Evolutionary conservation across 2,329 filamentous ascomycete species (phyloP).

Genomic region (Rutstroemia sp.): DNA sequence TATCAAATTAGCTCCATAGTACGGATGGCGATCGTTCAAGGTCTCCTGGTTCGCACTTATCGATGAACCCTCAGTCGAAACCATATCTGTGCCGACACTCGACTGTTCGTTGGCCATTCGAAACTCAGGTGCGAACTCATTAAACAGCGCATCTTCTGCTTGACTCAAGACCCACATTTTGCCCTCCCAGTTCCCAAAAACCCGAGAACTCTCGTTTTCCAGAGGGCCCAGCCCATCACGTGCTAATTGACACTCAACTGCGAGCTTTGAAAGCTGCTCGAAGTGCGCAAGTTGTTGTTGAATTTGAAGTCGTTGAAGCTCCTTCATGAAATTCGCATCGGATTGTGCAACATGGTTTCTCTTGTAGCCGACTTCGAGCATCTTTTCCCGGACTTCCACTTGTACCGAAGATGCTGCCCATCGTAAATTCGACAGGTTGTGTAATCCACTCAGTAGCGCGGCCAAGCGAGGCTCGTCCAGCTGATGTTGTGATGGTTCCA

Average conservation of each 20-base stretch:
- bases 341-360: conserved; percentile 14
- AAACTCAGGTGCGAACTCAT: conserved; percentile 16
- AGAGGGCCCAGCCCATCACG: conserved; percentile 20
- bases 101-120: conserved; percentile 9
- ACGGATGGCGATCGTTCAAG: background rate
- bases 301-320: conserved; percentile 17
- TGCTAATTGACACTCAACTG: conserved; percentile 16
- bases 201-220: conserved; percentile 19
- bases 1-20: background rate
- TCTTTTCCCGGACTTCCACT: conserved; percentile 19
- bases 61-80: background rate
- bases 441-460: conserved; percentile 13
- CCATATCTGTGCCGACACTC: background rate
- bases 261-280: conserved; percentile 11
- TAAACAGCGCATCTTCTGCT: conserved; percentile 13
- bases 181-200: conserved; percentile 16
- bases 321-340: conserved; percentile 22
- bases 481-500: background rate
- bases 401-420: conserved; percentile 11
- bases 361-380: conserved; percentile 17
- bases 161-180: conserved; percentile 17
- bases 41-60: background rate
- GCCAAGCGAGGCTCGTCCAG: conserved; percentile 10
- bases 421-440: conserved; percentile 12
- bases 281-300: conserved; percentile 12